Percentiles rank a stretch among this genome's conserved stretches.
These are phyloP conservation scores for Moricandia arvensis DNA, from an alignment of 345 rosid species.

Conservation along the genomic window DNA sequence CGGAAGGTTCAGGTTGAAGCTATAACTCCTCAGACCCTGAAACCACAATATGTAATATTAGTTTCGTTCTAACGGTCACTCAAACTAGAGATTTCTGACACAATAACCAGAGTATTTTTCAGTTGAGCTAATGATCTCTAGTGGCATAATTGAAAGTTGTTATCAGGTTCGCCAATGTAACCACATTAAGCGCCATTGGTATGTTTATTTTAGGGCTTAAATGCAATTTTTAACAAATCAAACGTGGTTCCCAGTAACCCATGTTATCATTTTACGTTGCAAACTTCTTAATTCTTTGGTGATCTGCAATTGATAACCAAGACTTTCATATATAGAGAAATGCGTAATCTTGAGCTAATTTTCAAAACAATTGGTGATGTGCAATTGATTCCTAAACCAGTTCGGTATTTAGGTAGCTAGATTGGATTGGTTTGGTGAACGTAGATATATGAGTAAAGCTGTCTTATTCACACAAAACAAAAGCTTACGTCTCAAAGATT, in stretches of 20 bases:
- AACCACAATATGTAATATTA: no score
- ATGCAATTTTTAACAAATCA: not conserved
- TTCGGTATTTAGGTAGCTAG: not conserved
- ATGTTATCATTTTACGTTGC: not conserved
- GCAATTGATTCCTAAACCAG: not conserved
- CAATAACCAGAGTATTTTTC: no score
- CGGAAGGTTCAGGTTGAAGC: no score
- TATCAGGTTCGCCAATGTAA: not conserved
- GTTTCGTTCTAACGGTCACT: no score
- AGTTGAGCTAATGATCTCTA: no score
- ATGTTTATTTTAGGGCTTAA: not conserved
- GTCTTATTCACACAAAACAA: not conserved
- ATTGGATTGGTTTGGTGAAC: not conserved
- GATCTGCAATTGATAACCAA: not conserved
- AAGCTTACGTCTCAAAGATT: not conserved
- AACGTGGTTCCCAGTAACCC: not conserved
- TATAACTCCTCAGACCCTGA: no score
- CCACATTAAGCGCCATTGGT: not conserved
- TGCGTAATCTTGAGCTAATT: not conserved
- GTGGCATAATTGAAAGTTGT: no score
- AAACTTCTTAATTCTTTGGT: not conserved
- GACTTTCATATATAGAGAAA: not conserved
- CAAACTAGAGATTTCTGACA: no score
- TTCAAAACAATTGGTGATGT: not conserved
- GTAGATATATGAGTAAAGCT: not conserved